phyloP scores from a whole-genome alignment of 176 grass and related monocot genomes.

The Oropetium thomaeum region DNA sequence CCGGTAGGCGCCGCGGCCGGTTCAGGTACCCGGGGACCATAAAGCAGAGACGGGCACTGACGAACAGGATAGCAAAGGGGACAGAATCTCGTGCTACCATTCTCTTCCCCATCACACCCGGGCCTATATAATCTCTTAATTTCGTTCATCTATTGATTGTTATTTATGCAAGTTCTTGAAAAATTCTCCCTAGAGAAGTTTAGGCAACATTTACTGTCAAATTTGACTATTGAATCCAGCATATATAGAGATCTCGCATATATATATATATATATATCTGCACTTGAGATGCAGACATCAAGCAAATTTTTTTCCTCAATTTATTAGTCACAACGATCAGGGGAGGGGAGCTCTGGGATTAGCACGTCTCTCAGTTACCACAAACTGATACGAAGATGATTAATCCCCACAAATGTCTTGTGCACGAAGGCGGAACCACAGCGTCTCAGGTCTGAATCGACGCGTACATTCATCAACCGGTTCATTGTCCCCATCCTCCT shows the following conservation, averaged over 20 bases:
- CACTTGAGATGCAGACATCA: not conserved
- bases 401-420: not conserved
- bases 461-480: not conserved
- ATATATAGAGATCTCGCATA: too few relatives aligned
- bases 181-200: not conserved
- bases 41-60: too few relatives aligned
- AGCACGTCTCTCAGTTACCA: not conserved
- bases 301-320: not conserved
- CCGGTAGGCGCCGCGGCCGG: too few relatives aligned
- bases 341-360: not conserved
- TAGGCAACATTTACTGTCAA: not conserved
- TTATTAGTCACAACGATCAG: conserved; percentile 14
- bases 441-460: not conserved
- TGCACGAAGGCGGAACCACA: not conserved
- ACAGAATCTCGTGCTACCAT: not conserved
- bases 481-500: not conserved
- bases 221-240: too few relatives aligned
- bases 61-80: too few relatives aligned
- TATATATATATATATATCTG: too few relatives aligned
- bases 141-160: not conserved
- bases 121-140: not conserved
- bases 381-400: not conserved
- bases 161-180: not conserved
- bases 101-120: too few relatives aligned
- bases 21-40: too few relatives aligned